Evolutionary conservation across 1,284 basidiomycete genomes (phyloP), one percentile per base, ranked within the genome.

Genomic region (Agaricales sp.): DNA sequence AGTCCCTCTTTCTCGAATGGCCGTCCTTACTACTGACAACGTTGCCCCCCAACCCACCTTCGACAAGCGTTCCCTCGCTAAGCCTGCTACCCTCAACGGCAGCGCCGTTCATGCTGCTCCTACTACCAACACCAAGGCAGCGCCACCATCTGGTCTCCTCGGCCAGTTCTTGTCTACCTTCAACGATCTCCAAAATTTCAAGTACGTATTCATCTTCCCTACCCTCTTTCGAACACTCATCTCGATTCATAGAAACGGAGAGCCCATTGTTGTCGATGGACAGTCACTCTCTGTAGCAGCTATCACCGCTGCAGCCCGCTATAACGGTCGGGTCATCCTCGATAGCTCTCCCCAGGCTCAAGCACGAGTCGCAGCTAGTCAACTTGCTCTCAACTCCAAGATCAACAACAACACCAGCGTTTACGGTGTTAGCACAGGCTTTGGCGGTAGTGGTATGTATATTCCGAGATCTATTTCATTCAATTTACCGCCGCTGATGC

Each of bases 361-460:
- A 54, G 66, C 69, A 6, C 75, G 72, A 25, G 70, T 89, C 45
- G 63, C 69, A 16, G 74, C 74, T 55, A 78, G 80, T 57, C 76
- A 82, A 43, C 64, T 69, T 47, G 75, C 80, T 49, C 78, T 92
- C 46, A 67, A 74, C 23, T 69, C 73, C 57, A 87, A 88, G 62
- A 75, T 92, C 43, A 72, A 76, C 22, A 69, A 75, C 4, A 78
- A 80, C 18, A 74, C 77, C 51, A 86, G 82, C 56, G 74, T 92
- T 39, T 92, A 90, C 56, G 88, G 88, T 30, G 83, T 90, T 25
- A 82, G 82, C 39, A 90, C 88, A 14, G 88, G 88, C 45, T 91
- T 87, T 58, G 87, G 87, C 47, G 86, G 85, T 18, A 84, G 80
- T 55, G 83, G 81, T 80, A 55, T 53, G 73, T 61, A 30, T 23